phyloP scores from a whole-genome alignment of 768 basidiomycete species.

The Botryobasidium botryosum region DNA sequence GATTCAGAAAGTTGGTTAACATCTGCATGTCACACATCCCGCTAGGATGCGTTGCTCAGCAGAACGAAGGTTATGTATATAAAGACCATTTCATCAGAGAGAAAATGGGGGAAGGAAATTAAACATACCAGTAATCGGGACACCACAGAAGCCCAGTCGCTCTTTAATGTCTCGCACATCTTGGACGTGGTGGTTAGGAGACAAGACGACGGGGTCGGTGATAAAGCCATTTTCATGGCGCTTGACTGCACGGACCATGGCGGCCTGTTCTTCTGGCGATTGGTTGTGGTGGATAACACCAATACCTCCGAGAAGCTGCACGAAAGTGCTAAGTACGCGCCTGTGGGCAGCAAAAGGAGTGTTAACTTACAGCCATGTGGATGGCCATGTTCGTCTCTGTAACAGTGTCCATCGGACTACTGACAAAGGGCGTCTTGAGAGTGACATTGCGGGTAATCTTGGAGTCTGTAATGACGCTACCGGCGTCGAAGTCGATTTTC shows the following conservation, averaged over 20 bases:
- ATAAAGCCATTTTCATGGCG: slow-evolving; percentile 99
- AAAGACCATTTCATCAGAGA: slow-evolving; percentile 2
- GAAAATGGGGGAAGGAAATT: slow-evolving; percentile 1
- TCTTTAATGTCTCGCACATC: slow-evolving; percentile 91
- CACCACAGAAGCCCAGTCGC: slow-evolving; percentile 83
- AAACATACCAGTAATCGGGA: slow-evolving; percentile 89
- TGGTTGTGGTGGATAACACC: slow-evolving; percentile 99
- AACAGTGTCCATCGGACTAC: slow-evolving; percentile 99
- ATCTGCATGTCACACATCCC: slow-evolving; percentile 61
- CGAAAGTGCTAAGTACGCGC: slow-evolving; percentile 6
- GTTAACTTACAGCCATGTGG: slow-evolving; percentile 59
- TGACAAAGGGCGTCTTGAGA: slow-evolving; percentile 91
- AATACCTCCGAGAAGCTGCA: slow-evolving; percentile 77
- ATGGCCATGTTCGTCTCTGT: slow-evolving; percentile 93
- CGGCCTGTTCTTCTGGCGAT: slow-evolving; percentile 64
- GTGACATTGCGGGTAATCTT: slow-evolving; percentile 78
- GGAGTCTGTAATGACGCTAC: slow-evolving; percentile 65
- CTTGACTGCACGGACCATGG: slow-evolving; percentile 96
- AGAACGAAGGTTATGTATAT: slow-evolving; percentile 74
- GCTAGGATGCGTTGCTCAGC: slow-evolving; percentile 44
- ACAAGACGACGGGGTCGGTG: slow-evolving; percentile 79
- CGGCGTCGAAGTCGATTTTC: slow-evolving; percentile 83
- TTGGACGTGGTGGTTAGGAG: slow-evolving; percentile 58
- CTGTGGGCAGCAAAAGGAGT: neutral
- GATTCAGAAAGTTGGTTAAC: slow-evolving; percentile 17